Percentiles rank a stretch among this genome's conserved stretches.
These are phyloP conservation scores for Moesziomyces globuligerus DNA, from an alignment of 1,284 basidiomycete species.

Conservation along the genomic window DNA sequence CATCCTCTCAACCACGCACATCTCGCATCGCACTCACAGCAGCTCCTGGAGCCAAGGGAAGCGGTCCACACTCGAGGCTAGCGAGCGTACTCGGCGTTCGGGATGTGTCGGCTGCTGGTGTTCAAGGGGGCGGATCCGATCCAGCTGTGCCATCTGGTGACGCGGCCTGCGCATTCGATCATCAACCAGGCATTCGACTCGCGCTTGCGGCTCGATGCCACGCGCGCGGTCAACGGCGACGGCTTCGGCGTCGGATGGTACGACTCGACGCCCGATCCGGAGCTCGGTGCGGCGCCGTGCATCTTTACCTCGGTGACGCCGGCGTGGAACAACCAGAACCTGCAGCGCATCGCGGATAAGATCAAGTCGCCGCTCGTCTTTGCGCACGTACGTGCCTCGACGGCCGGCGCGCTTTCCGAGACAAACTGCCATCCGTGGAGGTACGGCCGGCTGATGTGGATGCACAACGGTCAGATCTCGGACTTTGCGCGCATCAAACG, in stretches of 20 bases:
- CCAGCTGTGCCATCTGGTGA: slow-evolving; percentile 75
- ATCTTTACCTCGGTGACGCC: slow-evolving; percentile 95
- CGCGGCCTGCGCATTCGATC: slow-evolving; percentile 91
- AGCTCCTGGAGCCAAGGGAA: neutral
- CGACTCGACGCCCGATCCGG: slow-evolving; percentile 47
- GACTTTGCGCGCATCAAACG: slow-evolving; percentile 59
- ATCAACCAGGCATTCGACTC: slow-evolving; percentile 66
- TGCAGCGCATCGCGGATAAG: slow-evolving; percentile 63
- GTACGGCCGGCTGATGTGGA: slow-evolving; percentile 63
- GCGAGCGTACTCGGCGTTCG: neutral
- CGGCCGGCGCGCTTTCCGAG: slow-evolving; percentile 58
- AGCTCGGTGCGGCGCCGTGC: slow-evolving; percentile 73
- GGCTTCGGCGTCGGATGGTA: slow-evolving; percentile 93
- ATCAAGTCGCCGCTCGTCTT: slow-evolving; percentile 64
- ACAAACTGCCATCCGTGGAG: slow-evolving; percentile 66
- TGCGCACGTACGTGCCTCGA: slow-evolving; percentile 61
- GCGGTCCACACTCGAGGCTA: neutral
- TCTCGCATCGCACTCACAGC: neutral
- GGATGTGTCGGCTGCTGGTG: slow-evolving; percentile 55
- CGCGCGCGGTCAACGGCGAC: slow-evolving; percentile 74
- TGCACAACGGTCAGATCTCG: slow-evolving; percentile 65
- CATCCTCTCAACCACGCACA: neutral
- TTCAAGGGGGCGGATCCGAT: slow-evolving; percentile 61
- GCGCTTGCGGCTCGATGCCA: slow-evolving; percentile 68
- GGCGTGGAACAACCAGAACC: slow-evolving; percentile 65